A percentile compares a stretch with the other conserved stretches of the same genome.
Evolutionary conservation across 2,329 filamentous ascomycete genomes (phyloP).

Genomic region (Cladosporium halotolerans): DNA sequence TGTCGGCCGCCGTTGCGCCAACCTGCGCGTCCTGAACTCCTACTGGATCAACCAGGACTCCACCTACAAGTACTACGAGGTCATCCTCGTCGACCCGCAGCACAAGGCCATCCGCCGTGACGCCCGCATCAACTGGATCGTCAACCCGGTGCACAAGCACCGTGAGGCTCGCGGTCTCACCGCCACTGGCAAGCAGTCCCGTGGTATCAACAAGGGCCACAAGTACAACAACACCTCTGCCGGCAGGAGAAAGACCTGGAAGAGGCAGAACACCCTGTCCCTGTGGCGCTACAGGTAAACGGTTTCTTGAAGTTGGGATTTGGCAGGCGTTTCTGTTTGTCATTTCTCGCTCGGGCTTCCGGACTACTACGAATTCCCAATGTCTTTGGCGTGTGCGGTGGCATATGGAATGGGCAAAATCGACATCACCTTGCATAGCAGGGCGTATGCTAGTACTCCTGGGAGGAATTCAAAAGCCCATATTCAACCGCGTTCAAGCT

Average conservation of each 20-base stretch:
- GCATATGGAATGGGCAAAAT: conserved; percentile 3
- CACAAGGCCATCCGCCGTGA: conserved; percentile 99
- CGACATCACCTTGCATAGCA: conserved; percentile 6
- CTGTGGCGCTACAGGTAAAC: conserved; percentile 94
- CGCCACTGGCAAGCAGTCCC: conserved; percentile 98
- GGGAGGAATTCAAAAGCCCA: conserved; percentile 12
- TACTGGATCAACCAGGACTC: conserved; percentile 99
- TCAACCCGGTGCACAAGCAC: conserved; percentile 99
- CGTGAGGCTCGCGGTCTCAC: conserved; percentile 96
- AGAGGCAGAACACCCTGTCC: conserved; percentile 98
- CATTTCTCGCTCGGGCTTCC: conserved; percentile 3
- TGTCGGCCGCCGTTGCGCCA: conserved; percentile 97
- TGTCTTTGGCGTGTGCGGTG: conserved; percentile 9
- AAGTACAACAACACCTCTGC: conserved; percentile 97
- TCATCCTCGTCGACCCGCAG: conserved; percentile 99
- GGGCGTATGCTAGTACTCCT: conserved; percentile 10
- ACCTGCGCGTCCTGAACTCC: conserved; percentile 98
- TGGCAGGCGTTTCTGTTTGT: conserved; percentile 1
- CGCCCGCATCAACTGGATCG: conserved; percentile 99
- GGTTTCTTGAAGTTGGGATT: conserved; percentile 9
- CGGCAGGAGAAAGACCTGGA: conserved; percentile 99
- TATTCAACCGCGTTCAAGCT: conserved; percentile 7
- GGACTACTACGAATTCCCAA: conserved; percentile 4
- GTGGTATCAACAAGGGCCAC: conserved; percentile 98
- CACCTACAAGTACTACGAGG: conserved; percentile 99